Evolutionary conservation across 1,284 basidiomycete genomes (phyloP).

Genomic region (Vanrija sp.): DNA sequence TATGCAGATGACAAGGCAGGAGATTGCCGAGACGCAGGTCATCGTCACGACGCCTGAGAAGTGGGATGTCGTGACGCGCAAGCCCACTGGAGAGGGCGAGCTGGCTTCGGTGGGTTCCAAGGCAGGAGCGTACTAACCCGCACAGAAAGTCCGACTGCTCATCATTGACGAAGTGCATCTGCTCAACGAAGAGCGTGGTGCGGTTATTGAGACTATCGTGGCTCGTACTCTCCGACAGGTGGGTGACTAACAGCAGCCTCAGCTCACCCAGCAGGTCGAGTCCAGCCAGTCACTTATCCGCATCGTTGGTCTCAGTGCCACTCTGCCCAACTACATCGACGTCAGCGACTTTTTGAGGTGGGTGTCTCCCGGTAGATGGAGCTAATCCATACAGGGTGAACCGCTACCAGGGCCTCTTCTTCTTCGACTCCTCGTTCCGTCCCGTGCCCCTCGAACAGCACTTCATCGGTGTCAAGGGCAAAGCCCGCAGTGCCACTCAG

Average conservation of each 20-base stretch:
- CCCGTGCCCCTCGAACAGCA: conserved; percentile 97
- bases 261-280: conserved; percentile 64
- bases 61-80: conserved; percentile 99
- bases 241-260: conserved; percentile 7
- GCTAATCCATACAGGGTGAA: conserved; percentile 64
- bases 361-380: conserved; percentile 7
- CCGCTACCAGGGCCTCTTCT: conserved; percentile 87
- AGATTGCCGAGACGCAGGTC: conserved; percentile 94
- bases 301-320: conserved; percentile 98
- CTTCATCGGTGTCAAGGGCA: conserved; percentile 94
- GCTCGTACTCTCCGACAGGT: conserved; percentile 90
- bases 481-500: conserved; percentile 68
- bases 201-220: conserved; percentile 98
- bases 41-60: conserved; percentile 99
- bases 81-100: conserved; percentile 94
- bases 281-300: conserved; percentile 94
- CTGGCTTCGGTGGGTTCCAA: conserved; percentile 69
- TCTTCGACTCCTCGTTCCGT: conserved; percentile 95
- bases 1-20: conserved; percentile 93
- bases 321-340: conserved; percentile 94
- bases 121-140: conserved; percentile 1
- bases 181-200: conserved; percentile 94
- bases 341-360: conserved; percentile 92
- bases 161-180: conserved; percentile 99
- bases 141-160: conserved; percentile 81